A percentile compares a stretch with the other conserved stretches of the same genome.
These are phyloP conservation scores for Aspergillus sp. DNA, from an alignment of 2,329 filamentous ascomycete species.

Conservation along the genomic window DNA sequence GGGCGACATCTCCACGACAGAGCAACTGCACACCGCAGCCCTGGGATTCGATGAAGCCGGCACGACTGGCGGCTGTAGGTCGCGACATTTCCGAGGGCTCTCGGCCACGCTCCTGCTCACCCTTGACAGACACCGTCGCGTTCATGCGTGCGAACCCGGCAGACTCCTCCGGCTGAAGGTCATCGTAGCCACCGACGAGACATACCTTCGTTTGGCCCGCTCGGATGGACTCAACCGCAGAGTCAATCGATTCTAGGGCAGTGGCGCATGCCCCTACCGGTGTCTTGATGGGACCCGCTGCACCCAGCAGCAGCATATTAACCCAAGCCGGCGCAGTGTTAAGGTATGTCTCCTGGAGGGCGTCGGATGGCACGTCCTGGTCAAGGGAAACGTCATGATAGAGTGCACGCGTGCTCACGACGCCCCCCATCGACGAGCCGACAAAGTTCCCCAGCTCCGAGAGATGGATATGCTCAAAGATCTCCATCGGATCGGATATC, in stretches of 20 bases:
- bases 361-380: slow-evolving; percentile 92
- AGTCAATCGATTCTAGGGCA: slow-evolving; percentile 90
- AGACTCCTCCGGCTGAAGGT: slow-evolving; percentile 94
- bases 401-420: slow-evolving; percentile 84
- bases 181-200: slow-evolving; percentile 94
- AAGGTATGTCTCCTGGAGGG: slow-evolving; percentile 97
- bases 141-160: slow-evolving; percentile 99
- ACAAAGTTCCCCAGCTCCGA: slow-evolving; percentile 95
- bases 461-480: slow-evolving; percentile 97
- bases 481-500: slow-evolving; percentile 98
- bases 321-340: slow-evolving; percentile 99
- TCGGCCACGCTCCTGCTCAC: slow-evolving; percentile 57
- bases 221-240: slow-evolving; percentile 93
- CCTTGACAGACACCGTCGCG: slow-evolving; percentile 90
- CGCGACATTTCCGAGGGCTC: background rate
- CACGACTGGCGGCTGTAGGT: background rate
- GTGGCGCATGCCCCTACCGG: slow-evolving; percentile 94
- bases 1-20: background rate
- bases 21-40: background rate
- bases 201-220: slow-evolving; percentile 93
- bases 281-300: slow-evolving; percentile 93
- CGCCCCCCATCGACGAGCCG: slow-evolving; percentile 92
- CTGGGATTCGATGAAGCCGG: background rate
- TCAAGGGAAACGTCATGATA: slow-evolving; percentile 93
- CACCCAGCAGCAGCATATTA: slow-evolving; percentile 94